Evolutionary conservation across 352 stramenopile genomes (phyloP).

Genomic region (Blastocystis sp.): DNA sequence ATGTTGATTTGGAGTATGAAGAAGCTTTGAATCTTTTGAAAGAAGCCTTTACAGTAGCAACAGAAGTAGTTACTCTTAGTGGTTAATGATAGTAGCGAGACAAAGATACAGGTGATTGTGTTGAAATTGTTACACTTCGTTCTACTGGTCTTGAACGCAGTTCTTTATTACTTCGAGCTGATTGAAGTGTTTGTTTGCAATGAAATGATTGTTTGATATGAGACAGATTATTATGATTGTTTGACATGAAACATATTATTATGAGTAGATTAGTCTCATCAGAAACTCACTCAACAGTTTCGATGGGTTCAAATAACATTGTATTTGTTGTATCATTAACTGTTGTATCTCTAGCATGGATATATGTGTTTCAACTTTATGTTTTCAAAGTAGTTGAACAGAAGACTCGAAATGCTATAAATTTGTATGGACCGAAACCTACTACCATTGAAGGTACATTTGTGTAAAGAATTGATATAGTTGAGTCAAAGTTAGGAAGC

Average conservation of each 20-base stretch:
- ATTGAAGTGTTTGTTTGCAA: conserved; percentile 69
- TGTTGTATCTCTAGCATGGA: neutral
- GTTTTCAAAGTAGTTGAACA: neutral
- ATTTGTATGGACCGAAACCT: neutral
- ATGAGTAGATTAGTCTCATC: too few species aligned
- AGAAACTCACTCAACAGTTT: too few species aligned
- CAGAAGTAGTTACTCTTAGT: conserved; percentile 65
- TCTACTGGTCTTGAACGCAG: conserved; percentile 80
- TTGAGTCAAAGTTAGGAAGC: neutral
- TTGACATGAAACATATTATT: too few species aligned
- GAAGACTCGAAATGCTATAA: neutral
- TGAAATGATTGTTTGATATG: too few species aligned
- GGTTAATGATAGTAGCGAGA: conserved; percentile 79
- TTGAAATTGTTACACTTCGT: conserved; percentile 92
- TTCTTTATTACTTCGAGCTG: conserved; percentile 85
- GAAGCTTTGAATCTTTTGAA: conserved; percentile 94
- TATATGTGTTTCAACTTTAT: neutral
- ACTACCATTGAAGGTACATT: neutral
- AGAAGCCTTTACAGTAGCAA: conserved; percentile 87
- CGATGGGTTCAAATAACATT: too few species aligned
- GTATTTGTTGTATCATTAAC: neutral
- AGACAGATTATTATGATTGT: too few species aligned
- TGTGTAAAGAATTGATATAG: neutral
- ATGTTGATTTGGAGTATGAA: conserved; percentile 78
- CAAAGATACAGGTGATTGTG: conserved; percentile 94